These are phyloP conservation scores for Rhizophora apiculata DNA, from an alignment of 345 rosid genomes.

Conservation along the genomic window DNA sequence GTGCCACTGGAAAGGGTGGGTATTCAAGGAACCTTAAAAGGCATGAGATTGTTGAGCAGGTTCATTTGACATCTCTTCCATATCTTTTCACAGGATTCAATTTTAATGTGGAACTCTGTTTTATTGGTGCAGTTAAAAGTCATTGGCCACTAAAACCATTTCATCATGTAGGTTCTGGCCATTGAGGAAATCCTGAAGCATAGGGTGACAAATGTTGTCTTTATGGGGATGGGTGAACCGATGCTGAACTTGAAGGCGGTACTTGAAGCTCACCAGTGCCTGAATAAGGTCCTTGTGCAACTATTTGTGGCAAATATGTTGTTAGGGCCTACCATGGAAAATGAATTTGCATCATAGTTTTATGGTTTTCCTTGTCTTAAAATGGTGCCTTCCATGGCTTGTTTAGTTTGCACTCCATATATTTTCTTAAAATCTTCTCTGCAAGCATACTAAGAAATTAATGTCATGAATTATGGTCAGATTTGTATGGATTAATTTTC, in stretches of 20 bases:
- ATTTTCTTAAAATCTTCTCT: constrained; percentile 2
- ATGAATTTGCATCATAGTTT: too few species aligned
- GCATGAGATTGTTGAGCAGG: constrained; percentile 97
- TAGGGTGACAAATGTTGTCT: constrained; percentile 92
- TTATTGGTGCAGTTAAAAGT: not conserved
- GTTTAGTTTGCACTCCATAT: too few species aligned
- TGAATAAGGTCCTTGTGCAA: constrained; percentile 65
- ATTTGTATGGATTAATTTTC: not conserved
- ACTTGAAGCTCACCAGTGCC: constrained; percentile 84
- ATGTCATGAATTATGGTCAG: not conserved
- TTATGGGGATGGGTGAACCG: constrained; percentile 99
- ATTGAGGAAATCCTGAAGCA: constrained; percentile 85
- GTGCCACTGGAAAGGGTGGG: constrained; percentile 99
- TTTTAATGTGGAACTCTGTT: not conserved
- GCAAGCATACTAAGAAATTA: not conserved
- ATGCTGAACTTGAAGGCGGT: constrained; percentile 92
- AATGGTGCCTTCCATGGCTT: not conserved
- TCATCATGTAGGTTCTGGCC: constrained; percentile 63
- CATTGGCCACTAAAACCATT: not conserved
- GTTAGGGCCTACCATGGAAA: not conserved
- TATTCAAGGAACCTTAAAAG: constrained; percentile 81
- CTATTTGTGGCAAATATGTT: not conserved
- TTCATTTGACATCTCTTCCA: constrained; percentile 14
- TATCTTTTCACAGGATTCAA: constrained; percentile 5
- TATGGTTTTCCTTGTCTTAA: not conserved